phyloP scores from a whole-genome alignment of 2,329 filamentous ascomycete genomes.

The Triangularia setosa region DNA sequence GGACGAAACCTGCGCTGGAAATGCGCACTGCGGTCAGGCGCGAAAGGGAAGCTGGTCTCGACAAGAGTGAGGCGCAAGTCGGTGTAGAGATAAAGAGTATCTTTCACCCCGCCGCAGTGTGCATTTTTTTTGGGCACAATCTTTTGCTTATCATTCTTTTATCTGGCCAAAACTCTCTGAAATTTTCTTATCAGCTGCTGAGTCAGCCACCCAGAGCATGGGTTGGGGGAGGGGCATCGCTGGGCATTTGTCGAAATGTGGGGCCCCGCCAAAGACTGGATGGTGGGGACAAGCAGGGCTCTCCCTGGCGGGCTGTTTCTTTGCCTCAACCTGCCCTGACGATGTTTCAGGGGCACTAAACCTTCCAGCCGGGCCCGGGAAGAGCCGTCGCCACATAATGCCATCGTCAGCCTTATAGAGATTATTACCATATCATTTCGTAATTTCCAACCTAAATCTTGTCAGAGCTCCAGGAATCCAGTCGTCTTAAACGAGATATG shows the following conservation, averaged over 20 bases:
- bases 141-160: constrained; percentile 1
- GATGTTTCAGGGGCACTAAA: background rate
- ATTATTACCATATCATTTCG: background rate
- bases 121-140: background rate
- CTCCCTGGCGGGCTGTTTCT: background rate
- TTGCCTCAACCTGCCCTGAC: background rate
- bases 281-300: background rate
- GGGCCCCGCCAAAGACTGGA: constrained; percentile 1
- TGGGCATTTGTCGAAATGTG: background rate
- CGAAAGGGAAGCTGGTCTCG: background rate
- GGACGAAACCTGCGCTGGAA: constrained; percentile 13
- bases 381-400: background rate
- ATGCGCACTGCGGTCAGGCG: constrained; percentile 13
- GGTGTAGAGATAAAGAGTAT: background rate
- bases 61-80: background rate
- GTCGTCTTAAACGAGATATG: too few species aligned
- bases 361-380: background rate
- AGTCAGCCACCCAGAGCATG: background rate
- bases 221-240: background rate
- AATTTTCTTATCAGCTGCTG: constrained; percentile 5
- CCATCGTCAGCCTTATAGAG: background rate
- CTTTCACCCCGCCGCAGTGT: background rate
- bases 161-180: background rate
- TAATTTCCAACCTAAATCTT: background rate
- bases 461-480: background rate